Base-by-base conservation (phyloP, 192 early-diverging fungal genomes). In the Coemansia sp. region DNA sequence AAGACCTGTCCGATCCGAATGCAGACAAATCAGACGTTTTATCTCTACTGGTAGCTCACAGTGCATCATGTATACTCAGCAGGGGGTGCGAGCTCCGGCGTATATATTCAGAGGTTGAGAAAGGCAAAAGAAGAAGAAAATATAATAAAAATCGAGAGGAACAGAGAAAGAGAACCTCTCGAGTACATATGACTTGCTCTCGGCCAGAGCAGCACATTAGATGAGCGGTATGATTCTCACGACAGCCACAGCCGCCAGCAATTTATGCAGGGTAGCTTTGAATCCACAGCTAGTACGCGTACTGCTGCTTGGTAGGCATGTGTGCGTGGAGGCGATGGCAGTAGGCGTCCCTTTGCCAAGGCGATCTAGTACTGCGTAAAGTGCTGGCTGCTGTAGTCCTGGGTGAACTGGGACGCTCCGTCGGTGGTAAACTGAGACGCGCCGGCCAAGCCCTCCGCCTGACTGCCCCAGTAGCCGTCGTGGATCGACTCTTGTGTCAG, bases 301-400 rank as follows among this genome's bases (percentile, higher is more conserved):
- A 24, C 22, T 10, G 51, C 20, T 27, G 11, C 24, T 24, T 8
- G 20, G 51, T 11, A 3, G 42, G 42, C 42, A 13, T 57, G 15
- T 5, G 55, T 59, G 55, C 3, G 54, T 9, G 54, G 54, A 16
- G 12, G 55, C 29, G 36, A 59, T 59, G 29, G 55, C 55, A 59
- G 55, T 59, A 59, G 31, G 54, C 54, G 27, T 8, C 47, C 15
- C 5, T 8, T 20, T 51, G 15, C 13, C 43, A 27, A 10, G 15
- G 40, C n/a, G 11, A 27, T 54, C 71, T 38, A 82, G 64, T 77
- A 75, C 73, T 82, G 80, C 60, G 80, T 82, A 60, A 77, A 82
- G 80, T 72, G 60, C 67, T 82, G 80, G 34, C 72, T 67, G 34
- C 61, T 67, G 38, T 68, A 68, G 41, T 77, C 72, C 54, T 77